Conservation (phyloP, 345 rosid genomes). For the Rhizophora mangle region DNA sequence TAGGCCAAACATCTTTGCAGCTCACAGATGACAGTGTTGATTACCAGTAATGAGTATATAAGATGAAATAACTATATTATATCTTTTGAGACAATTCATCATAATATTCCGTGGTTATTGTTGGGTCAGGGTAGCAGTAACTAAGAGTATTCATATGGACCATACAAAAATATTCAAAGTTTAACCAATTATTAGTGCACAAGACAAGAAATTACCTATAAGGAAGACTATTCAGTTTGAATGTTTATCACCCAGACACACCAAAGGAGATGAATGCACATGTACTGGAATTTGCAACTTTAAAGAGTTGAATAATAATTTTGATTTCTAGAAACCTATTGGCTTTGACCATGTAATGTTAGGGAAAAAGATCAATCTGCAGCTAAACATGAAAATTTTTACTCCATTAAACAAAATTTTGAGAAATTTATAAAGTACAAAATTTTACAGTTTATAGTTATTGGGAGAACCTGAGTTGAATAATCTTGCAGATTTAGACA, state of each 20-base stretch:
- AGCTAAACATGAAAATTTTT: background rate
- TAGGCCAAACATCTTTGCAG: background rate
- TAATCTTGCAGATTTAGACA: background rate
- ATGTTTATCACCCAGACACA: background rate
- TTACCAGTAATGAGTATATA: background rate
- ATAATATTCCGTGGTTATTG: background rate
- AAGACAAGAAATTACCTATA: no score
- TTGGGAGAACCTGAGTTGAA: no score
- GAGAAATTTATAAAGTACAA: background rate
- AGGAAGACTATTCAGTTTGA: no score
- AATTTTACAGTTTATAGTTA: background rate
- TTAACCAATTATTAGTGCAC: no score
- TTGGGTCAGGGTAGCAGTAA: background rate
- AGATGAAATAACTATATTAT: background rate
- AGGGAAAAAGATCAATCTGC: background rate
- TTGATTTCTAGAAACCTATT: background rate
- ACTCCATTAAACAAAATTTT: background rate
- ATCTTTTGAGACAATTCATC: background rate
- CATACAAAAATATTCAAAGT: no score
- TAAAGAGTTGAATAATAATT: no score
- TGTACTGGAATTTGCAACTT: background rate
- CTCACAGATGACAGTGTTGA: background rate
- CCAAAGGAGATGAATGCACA: background rate
- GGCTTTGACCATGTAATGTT: background rate
- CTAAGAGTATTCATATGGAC: no score